Evolutionary conservation across 192 early-diverging fungal species (phyloP), one percentile per base, ranked within the genome.

Genomic region (Globomyces pollinis-pini): DNA sequence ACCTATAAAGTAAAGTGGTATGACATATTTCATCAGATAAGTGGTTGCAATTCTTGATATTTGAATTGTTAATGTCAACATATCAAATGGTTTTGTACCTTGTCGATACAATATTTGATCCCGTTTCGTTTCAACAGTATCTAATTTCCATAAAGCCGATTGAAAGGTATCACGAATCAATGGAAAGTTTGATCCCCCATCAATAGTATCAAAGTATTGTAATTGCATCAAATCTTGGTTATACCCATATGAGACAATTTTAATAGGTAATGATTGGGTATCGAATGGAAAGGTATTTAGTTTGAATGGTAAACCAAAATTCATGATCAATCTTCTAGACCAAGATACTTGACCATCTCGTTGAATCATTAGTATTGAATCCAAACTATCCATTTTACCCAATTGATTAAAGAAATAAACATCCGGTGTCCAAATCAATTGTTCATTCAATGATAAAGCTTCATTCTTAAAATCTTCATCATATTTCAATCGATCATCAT

Each of bases 391-490:
- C 30, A 49, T 18, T 3, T 33, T 33, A 29, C 50, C 30, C 1
- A 51, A 49, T 32, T 62, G 50, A 44, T 62, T 62, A 35, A 57
- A 62, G 38, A 62, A 62, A 43, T 62, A 62, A 15, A 62, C 44
- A 43, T 62, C 61, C 8, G 61, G 61, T 1, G 36, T 62, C 61
- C 61, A 62, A 38, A 49, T 56, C 20, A 38, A 43, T 26, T 2
- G 12, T 11, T 49, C 50, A 33, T 33, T 24, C 7, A 62, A 33
- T 12, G 30, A 41, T 5, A 62, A 23, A 26, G 61, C 61, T 28
- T 62, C 61, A 12, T 56, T 56, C 16, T 62, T 38, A 7, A 62
- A 31, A 33, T 59, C 18, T 47, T 47, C 44, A 28, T 20, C 23
- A 23, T 57, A 62, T 16, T 29, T 56, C 11, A 62, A 43, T 18